Conservation (phyloP, 2,329 filamentous ascomycete genomes). For the Xylaria sp. region DNA sequence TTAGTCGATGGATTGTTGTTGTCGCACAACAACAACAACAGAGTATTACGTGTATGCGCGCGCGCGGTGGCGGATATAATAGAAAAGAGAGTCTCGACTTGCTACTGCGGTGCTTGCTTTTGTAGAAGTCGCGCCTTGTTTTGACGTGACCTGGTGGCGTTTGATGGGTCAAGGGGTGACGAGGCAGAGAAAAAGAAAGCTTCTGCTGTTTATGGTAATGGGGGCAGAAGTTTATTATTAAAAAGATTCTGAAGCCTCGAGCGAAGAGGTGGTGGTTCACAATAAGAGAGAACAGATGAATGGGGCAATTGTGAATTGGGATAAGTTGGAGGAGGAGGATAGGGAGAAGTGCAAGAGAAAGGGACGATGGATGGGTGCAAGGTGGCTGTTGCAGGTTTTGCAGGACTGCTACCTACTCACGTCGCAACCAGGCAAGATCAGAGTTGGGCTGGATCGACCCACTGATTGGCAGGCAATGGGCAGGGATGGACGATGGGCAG, state of each 20-base stretch:
- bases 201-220: constrained; percentile 1
- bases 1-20: constrained; percentile 16
- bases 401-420: neutral
- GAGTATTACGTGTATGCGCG: constrained; percentile 1
- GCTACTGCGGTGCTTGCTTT: constrained; percentile 22
- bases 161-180: constrained; percentile 6
- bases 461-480: constrained; percentile 13
- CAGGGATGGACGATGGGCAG: neutral
- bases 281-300: neutral
- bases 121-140: constrained; percentile 12
- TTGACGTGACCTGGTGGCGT: constrained; percentile 6
- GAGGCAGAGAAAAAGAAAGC: constrained; percentile 37
- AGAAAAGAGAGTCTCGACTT: constrained; percentile 22
- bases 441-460: constrained; percentile 16
- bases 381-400: constrained; percentile 28
- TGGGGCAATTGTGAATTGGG: neutral
- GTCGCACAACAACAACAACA: neutral
- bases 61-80: constrained; percentile 5
- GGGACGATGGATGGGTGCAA: constrained; percentile 1
- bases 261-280: constrained; percentile 32
- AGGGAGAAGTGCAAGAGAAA: constrained; percentile 16
- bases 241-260: constrained; percentile 11
- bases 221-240: constrained; percentile 25
- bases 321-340: constrained; percentile 3
- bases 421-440: constrained; percentile 3